Base-by-base conservation (phyloP, 1,139 yeast genomes). In the Pichia sp. region DNA sequence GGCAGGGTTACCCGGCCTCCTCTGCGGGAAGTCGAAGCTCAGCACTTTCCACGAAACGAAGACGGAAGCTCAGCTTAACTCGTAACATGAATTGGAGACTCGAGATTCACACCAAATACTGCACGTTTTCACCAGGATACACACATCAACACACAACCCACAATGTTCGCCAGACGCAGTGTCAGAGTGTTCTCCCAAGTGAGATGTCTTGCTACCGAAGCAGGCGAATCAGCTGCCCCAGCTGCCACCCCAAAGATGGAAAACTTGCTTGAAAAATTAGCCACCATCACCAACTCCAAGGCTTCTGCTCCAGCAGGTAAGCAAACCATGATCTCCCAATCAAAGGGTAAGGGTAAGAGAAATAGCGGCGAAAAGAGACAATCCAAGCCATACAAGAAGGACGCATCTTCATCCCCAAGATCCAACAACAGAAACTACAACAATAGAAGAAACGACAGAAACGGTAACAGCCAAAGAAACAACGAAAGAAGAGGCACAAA, bases 151-250 rank as follows among this genome's bases (percentile, higher is more conserved):
- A 24, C 27, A 24, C 10, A 24, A 24, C 10, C 18, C 9, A 32
- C 36, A 27, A 48, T 48, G 52, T 40, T 45, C 22, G 20, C 39
- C 4, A 37, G 27, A 20, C n/a, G 33, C 17, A 22, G 41, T 24
- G n/a, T 32, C 11, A 45, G 21, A 17, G 21, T 30, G 2, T 3
- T 18, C 15, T 22, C 19, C 2, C 40, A 41, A 12, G 32, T n/a
- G n/a, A 49, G 50, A 38, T 21, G 15, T 12, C 24, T 44, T 40
- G 52, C 52, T 1, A 43, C 50, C 1, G 48, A 44, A 15, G 46
- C 50, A 14, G 30, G 28, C 10, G 38, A 32, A 32, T 6, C 34
- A 4, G 11, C 38, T 2, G 44, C 17, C 6, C 24, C 35, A 17
- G 17, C 39, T 5, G 7, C 31, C 11, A 9, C 34, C 4, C 20